Evolutionary conservation across 192 early-diverging fungal species (phyloP), one percentile per base, ranked within the genome.

Genomic region (Irineochytrium annulatum): DNA sequence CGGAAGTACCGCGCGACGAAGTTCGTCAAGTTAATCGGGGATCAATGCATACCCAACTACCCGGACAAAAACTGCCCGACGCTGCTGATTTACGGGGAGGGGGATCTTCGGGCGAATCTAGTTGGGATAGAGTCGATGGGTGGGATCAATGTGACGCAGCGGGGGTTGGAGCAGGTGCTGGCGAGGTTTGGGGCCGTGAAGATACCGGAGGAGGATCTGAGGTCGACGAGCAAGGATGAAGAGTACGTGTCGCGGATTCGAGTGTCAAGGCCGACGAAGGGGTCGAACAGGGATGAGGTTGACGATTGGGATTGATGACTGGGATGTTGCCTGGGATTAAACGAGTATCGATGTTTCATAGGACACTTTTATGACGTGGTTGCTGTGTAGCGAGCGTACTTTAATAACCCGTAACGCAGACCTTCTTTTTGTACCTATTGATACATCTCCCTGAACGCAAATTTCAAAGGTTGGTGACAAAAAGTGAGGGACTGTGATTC

Each of bases 31-130:
- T 96, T 96, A 61, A 77, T 92, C 22, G 90, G 86, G 5, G 89
- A 92, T 59, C 90, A 93, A 61, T 95, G 93, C 74, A 95, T 98
- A 61, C 88, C 87, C 34, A 90, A 93, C 59, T 99, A 95, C 63
- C 96, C 96, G 1, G 96, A 99, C 68, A 52, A 67, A 31, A 77
- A 73, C 65, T 48, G 43, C n/a, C 75, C 75, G 5, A 96, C 96
- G 0, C 67, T 99, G n/a, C 68, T 99, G 46, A 80, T 99, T 48
- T 99, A 97, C 70, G 85, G 85, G 14, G 68, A 90, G 3, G 91
- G 93, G 27, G 94, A 99, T 56, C 75, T 96, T 49, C 81, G 80
- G 53, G 73, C 78, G 24, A 90, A 99, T 68, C 66, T 97, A 27
- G 88, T 96, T 13, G 87, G 92, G 24, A 75, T 92, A 35, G 69